Base-by-base conservation (phyloP, 1,284 basidiomycete species). In the Rhodotorula sp. region DNA sequence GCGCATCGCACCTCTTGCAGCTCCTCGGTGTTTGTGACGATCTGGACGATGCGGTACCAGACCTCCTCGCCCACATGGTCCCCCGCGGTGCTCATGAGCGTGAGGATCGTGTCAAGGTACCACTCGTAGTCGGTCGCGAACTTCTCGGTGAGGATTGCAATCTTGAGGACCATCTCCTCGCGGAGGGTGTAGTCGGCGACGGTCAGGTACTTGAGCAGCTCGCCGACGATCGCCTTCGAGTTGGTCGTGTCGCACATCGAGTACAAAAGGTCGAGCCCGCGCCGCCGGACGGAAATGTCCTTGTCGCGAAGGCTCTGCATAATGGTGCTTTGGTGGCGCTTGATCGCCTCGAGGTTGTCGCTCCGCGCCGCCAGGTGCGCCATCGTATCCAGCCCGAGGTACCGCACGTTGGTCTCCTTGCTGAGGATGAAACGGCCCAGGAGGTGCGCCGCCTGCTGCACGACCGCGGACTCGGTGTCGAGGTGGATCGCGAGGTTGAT, bases 1-100 rank as follows among this genome's bases (percentile, higher is more conserved):
- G 25, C 54, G 27, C 13, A 13, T 44, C 69, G 21, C 36, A 71
- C 75, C 61, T 80, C 81, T 68, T 83, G 82, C 51, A 99, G 85
- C 82, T 98, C 94, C 81, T 98, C 96, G 60, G 96, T 99, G 81
- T 99, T 99, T 61, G 94, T 97, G 44, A 97, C 94, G 72, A 99
- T 97, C 81, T 99, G 97, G 32, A 99, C 90, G 54, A 99, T 94
- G 64, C 97, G 91, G 82, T 96, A 98, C 97, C 97, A 99, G 39
- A 99, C 95, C 84, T 98, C 95, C 75, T 98, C 96, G 64, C 96
- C 94, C 65, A 99, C 95, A 81, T 98, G 95, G 79, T 98, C 97
- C 62, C 97, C 97, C 9, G 97, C 97, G 0, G 64, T 65, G 79
- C 91, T 92, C 82, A 99, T 95, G 71, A 99, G 87, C 80, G 95